phyloP scores from a whole-genome alignment of 2,329 filamentous ascomycete genomes.

The Claviceps pazoutovae region DNA sequence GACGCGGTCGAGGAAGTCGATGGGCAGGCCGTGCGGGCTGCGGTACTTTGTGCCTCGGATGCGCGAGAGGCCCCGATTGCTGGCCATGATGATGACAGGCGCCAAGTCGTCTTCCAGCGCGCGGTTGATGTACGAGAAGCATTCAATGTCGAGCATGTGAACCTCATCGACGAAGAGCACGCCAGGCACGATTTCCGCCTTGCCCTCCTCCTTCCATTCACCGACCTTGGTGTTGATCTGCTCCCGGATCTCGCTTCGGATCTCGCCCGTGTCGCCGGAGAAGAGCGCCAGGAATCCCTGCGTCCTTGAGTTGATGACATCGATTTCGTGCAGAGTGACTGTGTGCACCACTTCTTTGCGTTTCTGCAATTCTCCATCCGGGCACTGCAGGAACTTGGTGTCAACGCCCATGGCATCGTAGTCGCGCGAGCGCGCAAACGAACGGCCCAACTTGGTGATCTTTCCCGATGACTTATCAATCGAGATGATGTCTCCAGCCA shows the following conservation, averaged over 20 bases:
- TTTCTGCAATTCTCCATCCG: slow-evolving; percentile 93
- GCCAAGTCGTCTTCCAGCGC: slow-evolving; percentile 89
- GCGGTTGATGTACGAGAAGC: slow-evolving; percentile 96
- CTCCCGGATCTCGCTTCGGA: slow-evolving; percentile 89
- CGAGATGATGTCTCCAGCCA: slow-evolving; percentile 95
- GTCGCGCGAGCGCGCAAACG: slow-evolving; percentile 86
- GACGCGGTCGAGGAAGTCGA: slow-evolving; percentile 91
- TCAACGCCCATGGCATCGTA: slow-evolving; percentile 99
- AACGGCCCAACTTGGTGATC: slow-evolving; percentile 92
- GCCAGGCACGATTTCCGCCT: slow-evolving; percentile 92
- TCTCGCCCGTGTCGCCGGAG: slow-evolving; percentile 95
- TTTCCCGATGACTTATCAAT: slow-evolving; percentile 98
- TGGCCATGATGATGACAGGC: slow-evolving; percentile 98
- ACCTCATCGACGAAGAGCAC: slow-evolving; percentile 98
- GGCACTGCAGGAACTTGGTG: slow-evolving; percentile 95
- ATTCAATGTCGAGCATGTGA: slow-evolving; percentile 99
- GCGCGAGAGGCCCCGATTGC: slow-evolving; percentile 80
- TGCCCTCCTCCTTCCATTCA: slow-evolving; percentile 99
- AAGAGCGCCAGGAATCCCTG: slow-evolving; percentile 96
- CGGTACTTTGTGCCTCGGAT: slow-evolving; percentile 90
- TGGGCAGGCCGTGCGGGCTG: slow-evolving; percentile 82
- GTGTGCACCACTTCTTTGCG: slow-evolving; percentile 96
- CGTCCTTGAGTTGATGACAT: slow-evolving; percentile 98
- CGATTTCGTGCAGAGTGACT: slow-evolving; percentile 92
- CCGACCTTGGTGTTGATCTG: slow-evolving; percentile 99